Conservation (phyloP, 2,329 filamentous ascomycete genomes). For the Penicillium corylophilum region DNA sequence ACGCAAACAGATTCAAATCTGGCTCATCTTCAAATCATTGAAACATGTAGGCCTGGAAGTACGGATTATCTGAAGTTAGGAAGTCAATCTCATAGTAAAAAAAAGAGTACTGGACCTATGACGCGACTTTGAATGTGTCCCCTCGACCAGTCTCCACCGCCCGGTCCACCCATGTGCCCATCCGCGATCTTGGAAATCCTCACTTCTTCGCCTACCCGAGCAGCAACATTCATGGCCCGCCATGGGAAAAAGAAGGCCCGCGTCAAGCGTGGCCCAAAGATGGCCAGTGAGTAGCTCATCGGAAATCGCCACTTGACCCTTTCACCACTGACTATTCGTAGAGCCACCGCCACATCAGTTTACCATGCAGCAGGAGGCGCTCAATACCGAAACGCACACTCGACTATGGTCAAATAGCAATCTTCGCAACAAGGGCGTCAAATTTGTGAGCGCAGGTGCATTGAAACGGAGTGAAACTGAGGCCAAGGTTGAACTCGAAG, state of each 20-base stretch:
- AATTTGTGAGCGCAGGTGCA: constrained; percentile 61
- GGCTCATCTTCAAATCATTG: background rate
- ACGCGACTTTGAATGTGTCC: background rate
- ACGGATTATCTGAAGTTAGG: background rate
- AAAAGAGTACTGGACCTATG: background rate
- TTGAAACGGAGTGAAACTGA: constrained; percentile 38
- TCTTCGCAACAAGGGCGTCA: constrained; percentile 56
- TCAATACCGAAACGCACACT: constrained; percentile 55
- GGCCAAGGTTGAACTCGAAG: constrained; percentile 1
- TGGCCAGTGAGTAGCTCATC: constrained; percentile 1
- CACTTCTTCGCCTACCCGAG: constrained; percentile 1
- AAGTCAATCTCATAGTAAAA: background rate
- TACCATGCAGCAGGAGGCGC: constrained; percentile 59
- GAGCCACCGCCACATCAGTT: constrained; percentile 25
- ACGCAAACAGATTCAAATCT: background rate
- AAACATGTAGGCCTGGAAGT: background rate
- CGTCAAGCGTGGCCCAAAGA: constrained; percentile 12
- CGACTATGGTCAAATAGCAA: constrained; percentile 49
- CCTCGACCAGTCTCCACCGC: background rate
- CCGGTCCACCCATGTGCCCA: background rate
- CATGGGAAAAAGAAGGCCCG: constrained; percentile 27
- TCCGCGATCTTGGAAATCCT: background rate
- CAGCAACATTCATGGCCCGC: constrained; percentile 21
- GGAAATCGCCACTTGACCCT: background rate
- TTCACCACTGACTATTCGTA: constrained; percentile 8